Base-by-base conservation (phyloP, 2,329 filamentous ascomycete genomes). In the Aspergillus brunneoviolaceus region DNA sequence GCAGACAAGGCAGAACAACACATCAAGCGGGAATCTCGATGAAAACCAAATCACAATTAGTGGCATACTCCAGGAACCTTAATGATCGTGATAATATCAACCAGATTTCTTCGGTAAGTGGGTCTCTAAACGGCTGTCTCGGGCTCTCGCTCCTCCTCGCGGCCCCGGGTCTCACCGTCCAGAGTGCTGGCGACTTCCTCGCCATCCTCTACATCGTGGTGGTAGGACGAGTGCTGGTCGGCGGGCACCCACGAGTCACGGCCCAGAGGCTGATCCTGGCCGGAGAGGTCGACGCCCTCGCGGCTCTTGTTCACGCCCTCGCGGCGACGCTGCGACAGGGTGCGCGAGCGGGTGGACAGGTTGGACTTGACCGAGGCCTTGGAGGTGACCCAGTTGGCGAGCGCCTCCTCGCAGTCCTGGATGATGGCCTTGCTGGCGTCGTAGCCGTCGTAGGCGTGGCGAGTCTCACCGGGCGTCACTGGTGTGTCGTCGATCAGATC, bases 361-460 rank as follows among this genome's bases (percentile, higher is more conserved):
- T 91, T 93, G 65, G 93, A 89, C 59, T 85, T 89, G 68, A 99
- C 92, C 50, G 91, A 89, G 5, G 95, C 94, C 73, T 96, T 95
- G 71, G 92, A 89, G 60, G 87, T 85, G 45, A 98, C 92, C 95
- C 95, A 99, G 83, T 96, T 97, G 76, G 92, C 97, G 62, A 99
- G 87, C 1, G 95, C 86, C 74, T 98, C 93, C 80, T 99, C 95
- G 77, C 95, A 99, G 79, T 99, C 95, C 81, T 99, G 95, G 72
- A 99, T 98, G 79, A 99, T 98, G 65, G 86, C 94, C 81, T 97
- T 98, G 85, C 91, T 96, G 63, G 93, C 93, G 77, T 99, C 95
- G 75, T 99, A 99, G 63, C 95, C 95, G 72, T 99, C 95, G 74
- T 99, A 99, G 1, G 95, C 93, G 56, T 91, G 87, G 65, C 95